These are phyloP conservation scores for Ciborinia camelliae DNA, from an alignment of 2,329 filamentous ascomycete genomes.

Conservation along the genomic window DNA sequence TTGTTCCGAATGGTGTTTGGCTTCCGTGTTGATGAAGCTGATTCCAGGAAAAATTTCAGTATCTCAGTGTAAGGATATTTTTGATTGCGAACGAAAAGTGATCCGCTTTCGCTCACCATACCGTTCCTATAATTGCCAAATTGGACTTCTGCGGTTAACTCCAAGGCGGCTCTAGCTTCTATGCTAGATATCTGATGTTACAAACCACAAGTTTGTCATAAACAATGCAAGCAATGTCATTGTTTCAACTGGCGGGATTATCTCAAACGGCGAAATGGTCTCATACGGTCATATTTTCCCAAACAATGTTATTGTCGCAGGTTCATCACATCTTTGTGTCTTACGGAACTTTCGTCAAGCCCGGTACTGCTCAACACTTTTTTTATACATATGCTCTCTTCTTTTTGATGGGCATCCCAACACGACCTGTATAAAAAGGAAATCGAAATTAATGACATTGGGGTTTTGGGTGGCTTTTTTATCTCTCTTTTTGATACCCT, in stretches of 20 bases:
- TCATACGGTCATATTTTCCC: not conserved
- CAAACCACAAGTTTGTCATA: not conserved
- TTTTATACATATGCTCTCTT: not conserved
- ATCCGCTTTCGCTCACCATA: not conserved
- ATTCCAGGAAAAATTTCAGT: constrained; percentile 60
- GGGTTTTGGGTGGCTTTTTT: constrained; percentile 2
- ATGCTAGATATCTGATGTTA: not conserved
- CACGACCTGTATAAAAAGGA: constrained; percentile 1
- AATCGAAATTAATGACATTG: not conserved
- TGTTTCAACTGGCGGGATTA: not conserved
- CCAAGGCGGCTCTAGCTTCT: not conserved
- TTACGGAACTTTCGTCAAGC: not conserved
- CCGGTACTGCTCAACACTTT: not conserved
- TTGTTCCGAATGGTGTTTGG: constrained; percentile 83
- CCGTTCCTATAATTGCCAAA: not conserved
- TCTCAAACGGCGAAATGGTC: too few species aligned
- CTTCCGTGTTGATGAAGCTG: constrained; percentile 75
- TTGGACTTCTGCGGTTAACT: not conserved
- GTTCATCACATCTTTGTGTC: not conserved
- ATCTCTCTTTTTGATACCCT: constrained; percentile 17
- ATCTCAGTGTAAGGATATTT: constrained; percentile 51
- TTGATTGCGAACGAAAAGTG: not conserved
- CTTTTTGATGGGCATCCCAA: not conserved
- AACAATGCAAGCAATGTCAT: not conserved
- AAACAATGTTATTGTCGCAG: not conserved